Evolutionary conservation across 1,139 yeast genomes (phyloP), one percentile per base, ranked within the genome.

Genomic region (Yamadazyma membranifaciens): DNA sequence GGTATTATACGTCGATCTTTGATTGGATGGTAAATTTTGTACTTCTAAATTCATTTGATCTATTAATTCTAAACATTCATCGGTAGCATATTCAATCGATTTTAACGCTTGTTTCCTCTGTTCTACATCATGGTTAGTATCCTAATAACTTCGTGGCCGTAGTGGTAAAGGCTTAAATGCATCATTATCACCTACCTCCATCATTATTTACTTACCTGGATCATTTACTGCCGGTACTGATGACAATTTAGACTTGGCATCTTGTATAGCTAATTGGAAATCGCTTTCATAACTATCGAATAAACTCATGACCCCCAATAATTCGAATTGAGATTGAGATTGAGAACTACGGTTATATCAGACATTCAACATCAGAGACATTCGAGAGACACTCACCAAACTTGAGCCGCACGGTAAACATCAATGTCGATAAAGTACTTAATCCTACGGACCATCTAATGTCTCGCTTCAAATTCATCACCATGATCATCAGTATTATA

Each of bases 21-120:
- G 75, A 36, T 75, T 76, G 1, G 89, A 80, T 5, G 95, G 88
- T 39, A 88, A 74, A 54, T 83, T 84, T 57, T 85, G 92, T 1
- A 87, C 85, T 56, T 87, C 96, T 32, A 87, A 71, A 28, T 78
- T 75, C 81, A 88, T 80, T 52, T 88, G 94, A 55, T 87, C 95
- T 36, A 86, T 67, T 52, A 86, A 73, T 57, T 87, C 95, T 42
- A 81, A 74, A 27, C 88, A 85, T 56, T 87, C 63, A 45, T 59
- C 61, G 24, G 82, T 72, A 24, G 87, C 78, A 33, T 78, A 70
- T 55, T 85, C 91, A 7, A 82, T 76, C 4, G 83, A 78, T 47
- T 76, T 72, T 60, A 81, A 67, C 12, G 79, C 67, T 17, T 63
- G 66, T 36, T 72, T 69, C 42, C 87, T 69, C 45, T 67, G 70